Evolutionary conservation across 768 basidiomycete species (phyloP), one percentile per base, ranked within the genome.

Genomic region (Boletus subcaerulescens): DNA sequence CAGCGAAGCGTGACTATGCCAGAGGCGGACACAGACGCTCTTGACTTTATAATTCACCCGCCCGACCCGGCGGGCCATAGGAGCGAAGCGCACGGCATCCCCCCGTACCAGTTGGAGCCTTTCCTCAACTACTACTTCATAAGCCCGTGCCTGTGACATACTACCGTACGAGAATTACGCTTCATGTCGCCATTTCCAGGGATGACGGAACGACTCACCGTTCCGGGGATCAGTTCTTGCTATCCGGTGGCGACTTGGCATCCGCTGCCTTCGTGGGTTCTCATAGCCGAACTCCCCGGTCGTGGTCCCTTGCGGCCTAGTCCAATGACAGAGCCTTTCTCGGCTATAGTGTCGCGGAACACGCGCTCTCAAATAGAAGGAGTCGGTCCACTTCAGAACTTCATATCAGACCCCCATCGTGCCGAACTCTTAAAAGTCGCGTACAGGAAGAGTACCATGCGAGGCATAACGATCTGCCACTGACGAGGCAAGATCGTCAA

Each of bases 401-500:
- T 36, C 8, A 42, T 42, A n/a, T 44, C 15, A 39, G 22, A 38
- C 4, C 24, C 41, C 15, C 38, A 29, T 49, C 15, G 17, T 20
- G 15, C 17, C n/a, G 36, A 49, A 24, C n/a, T 40, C 29, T 20
- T 10, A 29, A 29, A 9, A 20, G 22, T 38, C 31, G 22, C 35
- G 40, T 32, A 24, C 7, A 36, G 17, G 48, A 52, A 57, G 46
- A 22, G 26, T 24, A 40, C 50, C 40, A 47, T 45, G 11, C 33
- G 35, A 55, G 11, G 46, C 20, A 42, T 31, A 54, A 52, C 53
- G 54, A 65, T 64, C 57, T 57, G 49, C 53, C 51, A 59, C 44
- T 24, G 49, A 45, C 36, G 42, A 58, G 50, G 32, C 35, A 36
- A 51, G 53, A 65, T 65, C 40, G 53, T 46, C 60, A 22, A 43